Percentiles rank a stretch among this genome's conserved stretches.
Conservation (phyloP, 495 filamentous ascomycete species). For the Durotheca rogersii region DNA sequence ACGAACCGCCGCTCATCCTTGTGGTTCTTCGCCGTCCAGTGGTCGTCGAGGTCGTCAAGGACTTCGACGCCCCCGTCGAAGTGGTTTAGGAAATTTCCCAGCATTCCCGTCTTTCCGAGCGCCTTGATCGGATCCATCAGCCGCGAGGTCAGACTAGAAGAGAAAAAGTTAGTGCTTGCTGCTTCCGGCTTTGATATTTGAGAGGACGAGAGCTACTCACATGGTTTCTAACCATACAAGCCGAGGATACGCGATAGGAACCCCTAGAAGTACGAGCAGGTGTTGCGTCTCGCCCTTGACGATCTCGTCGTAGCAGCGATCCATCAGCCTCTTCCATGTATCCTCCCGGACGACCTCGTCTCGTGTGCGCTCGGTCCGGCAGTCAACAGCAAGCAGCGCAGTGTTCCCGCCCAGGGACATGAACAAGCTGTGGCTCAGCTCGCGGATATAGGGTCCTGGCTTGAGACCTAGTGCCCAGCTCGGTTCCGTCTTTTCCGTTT, state of each 20-base stretch:
- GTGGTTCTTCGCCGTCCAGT: conserved; percentile 95
- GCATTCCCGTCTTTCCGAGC: conserved; percentile 75
- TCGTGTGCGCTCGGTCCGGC: conserved; percentile 82
- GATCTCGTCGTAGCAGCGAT: conserved; percentile 78
- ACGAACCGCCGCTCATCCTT: conserved; percentile 84
- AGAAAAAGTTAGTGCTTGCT: conserved; percentile 14
- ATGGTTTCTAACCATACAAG: conserved; percentile 75
- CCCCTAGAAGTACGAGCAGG: conserved; percentile 78
- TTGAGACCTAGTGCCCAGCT: conserved; percentile 82
- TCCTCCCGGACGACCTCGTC: conserved; percentile 77
- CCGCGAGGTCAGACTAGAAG: conserved; percentile 72
- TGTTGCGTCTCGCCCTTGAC: conserved; percentile 82
- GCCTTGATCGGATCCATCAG: conserved; percentile 85
- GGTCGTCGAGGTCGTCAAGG: conserved; percentile 87
- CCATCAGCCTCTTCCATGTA: conserved; percentile 81
- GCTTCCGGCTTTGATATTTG: background rate
- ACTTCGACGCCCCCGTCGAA: conserved; percentile 94
- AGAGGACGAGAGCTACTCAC: conserved; percentile 39
- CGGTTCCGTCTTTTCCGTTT: conserved; percentile 78
- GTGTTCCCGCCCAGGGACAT: conserved; percentile 77
- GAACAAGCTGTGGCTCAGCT: conserved; percentile 82
- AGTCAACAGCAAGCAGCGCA: conserved; percentile 84
- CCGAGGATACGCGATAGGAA: conserved; percentile 92
- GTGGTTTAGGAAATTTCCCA: conserved; percentile 79
- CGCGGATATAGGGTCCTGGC: conserved; percentile 87